Evolutionary conservation across 768 basidiomycete genomes (phyloP).

Genomic region (Suillus subluteus): DNA sequence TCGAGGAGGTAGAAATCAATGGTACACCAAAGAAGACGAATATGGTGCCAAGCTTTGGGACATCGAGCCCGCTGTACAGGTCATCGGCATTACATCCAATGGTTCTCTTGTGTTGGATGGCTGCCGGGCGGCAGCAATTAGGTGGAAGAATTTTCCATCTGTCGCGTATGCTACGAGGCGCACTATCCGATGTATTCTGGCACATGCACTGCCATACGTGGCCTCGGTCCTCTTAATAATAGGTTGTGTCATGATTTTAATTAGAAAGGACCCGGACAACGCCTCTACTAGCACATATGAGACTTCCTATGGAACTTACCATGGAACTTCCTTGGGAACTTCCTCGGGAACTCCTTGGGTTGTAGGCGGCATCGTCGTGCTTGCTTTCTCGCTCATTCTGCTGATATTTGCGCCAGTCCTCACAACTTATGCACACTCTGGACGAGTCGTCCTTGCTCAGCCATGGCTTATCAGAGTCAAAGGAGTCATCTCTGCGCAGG

Average conservation of each 20-base stretch:
- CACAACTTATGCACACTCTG: slow-evolving; percentile 22
- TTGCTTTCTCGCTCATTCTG: slow-evolving; percentile 14
- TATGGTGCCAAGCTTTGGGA: slow-evolving; percentile 24
- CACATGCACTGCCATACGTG: slow-evolving; percentile 9
- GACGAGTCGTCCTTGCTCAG: slow-evolving; percentile 18
- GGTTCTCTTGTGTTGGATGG: slow-evolving; percentile 25
- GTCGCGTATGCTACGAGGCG: slow-evolving; percentile 18
- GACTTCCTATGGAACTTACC: too few species aligned
- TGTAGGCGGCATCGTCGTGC: too few species aligned
- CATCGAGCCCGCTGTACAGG: slow-evolving; percentile 18
- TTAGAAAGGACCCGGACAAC: too few species aligned
- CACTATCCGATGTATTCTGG: slow-evolving; percentile 17
- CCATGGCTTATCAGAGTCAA: slow-evolving; percentile 29
- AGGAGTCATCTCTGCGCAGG: slow-evolving; percentile 26
- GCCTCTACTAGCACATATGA: too few species aligned
- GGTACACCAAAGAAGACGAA: slow-evolving; percentile 22
- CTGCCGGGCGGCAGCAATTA: slow-evolving; percentile 24
- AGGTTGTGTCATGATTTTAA: too few species aligned
- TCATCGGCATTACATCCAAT: slow-evolving; percentile 21
- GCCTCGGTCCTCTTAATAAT: slow-evolving; percentile 12
- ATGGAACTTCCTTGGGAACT: too few species aligned
- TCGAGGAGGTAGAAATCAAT: slow-evolving; percentile 6
- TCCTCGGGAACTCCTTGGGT: too few species aligned
- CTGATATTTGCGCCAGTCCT: slow-evolving; percentile 17
- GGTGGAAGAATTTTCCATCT: slow-evolving; percentile 26